Conservation (phyloP, 768 basidiomycete species). For the Tricholoma hemisulphureum region DNA sequence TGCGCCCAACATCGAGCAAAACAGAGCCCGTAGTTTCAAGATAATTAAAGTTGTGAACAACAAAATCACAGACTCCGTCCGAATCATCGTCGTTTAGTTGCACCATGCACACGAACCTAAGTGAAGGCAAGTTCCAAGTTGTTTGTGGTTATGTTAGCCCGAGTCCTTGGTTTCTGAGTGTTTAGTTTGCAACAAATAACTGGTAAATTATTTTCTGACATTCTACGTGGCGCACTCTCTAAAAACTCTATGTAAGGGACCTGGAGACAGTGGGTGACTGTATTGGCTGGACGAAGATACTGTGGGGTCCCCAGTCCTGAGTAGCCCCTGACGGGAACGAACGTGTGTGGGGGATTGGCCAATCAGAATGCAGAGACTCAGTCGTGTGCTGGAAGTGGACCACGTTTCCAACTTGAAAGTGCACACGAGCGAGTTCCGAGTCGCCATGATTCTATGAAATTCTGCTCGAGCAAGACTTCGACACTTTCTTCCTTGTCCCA, state of each 20-base stretch:
- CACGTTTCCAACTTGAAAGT: slow-evolving; percentile 34
- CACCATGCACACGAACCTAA: no score
- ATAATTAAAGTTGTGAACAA: slow-evolving; percentile 8
- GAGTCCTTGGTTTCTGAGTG: no score
- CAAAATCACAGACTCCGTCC: no score
- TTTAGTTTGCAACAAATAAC: no score
- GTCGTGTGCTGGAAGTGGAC: slow-evolving; percentile 29
- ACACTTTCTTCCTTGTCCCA: neutral
- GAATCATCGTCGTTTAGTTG: neutral
- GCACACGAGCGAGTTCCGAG: slow-evolving; percentile 28
- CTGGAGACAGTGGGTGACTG: no score
- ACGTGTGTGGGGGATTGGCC: slow-evolving; percentile 29
- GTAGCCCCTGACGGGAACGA: slow-evolving; percentile 9
- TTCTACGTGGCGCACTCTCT: no score
- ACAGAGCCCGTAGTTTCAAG: neutral
- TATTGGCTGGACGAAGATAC: neutral
- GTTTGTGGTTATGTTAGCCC: no score
- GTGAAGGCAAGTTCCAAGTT: no score
- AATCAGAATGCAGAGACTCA: slow-evolving; percentile 24
- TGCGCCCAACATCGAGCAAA: slow-evolving; percentile 1
- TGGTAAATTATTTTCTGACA: no score
- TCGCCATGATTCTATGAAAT: neutral
- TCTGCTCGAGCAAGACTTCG: neutral
- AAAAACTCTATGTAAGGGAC: no score
- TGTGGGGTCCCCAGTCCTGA: neutral